Base-by-base conservation (phyloP, 371 early-diverging fungal genomes). In the Mucor lusitanicus region DNA sequence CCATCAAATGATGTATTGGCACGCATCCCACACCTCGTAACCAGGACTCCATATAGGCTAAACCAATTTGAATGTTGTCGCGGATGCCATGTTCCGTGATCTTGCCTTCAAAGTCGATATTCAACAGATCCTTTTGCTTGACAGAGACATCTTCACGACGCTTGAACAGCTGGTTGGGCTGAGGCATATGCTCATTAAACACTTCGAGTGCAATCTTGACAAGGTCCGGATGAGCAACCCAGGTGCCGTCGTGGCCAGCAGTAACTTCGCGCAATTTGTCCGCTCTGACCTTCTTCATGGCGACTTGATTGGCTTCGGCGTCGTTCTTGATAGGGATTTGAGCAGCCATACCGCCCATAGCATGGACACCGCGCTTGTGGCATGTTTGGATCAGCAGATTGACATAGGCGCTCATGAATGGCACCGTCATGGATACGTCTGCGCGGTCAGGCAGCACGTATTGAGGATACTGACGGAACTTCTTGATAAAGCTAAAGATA, bases 341-440 rank as follows among this genome's bases (percentile, higher is more conserved):
- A 37, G 98, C 98, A 44, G 98, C 97, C 98, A 97, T 97, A 46
- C 98, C 98, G 61, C 98, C 98, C 97, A 97, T 97, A 56, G 98
- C 98, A 76, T 97, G 98, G 13, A 97, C 98, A 59, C 96, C 96
- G 57, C 97, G 94, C 84, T 88, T 90, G 82, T 97, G 98, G 79
- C 98, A 97, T 12, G 97, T 97, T 87, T 97, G 91, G 83, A 97
- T 97, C 70, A 97, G 85, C 35, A 97, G 83, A 11, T 94, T 91
- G 54, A 78, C 77, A 76, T 97, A 97, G 39, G 97, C 90, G 73
- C 93, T 93, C 98, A 97, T 97, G 81, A 97, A 97, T 44, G 96
- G 98, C 23, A 91, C 88, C 17, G 94, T 94, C 98, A 97, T 97
- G 63, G 90, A 85, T 28, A 97, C 94, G 68, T 91, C 92, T 15